Evolutionary conservation across 1,284 basidiomycete species (phyloP).

Genomic region (Ganoderma lucidum): DNA sequence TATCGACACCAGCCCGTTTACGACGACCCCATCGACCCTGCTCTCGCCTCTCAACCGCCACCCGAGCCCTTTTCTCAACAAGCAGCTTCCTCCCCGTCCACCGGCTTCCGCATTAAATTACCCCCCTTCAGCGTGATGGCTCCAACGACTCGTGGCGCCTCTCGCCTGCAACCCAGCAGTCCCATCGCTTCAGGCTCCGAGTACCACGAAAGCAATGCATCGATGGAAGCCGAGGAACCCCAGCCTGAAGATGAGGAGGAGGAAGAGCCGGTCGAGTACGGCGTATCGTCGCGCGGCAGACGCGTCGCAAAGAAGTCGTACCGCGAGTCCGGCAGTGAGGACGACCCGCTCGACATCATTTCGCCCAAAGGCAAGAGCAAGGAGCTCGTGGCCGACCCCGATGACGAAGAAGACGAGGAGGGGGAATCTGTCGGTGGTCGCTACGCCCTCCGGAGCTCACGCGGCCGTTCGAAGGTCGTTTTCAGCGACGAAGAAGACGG

Average conservation of each 20-base stretch:
- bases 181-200: conserved; percentile 66
- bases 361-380: conserved; percentile 38
- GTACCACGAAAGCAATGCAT: conserved; percentile 68
- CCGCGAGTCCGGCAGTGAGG: conserved; percentile 59
- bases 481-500: conserved; percentile 60
- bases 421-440: conserved; percentile 18
- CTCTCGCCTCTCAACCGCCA: conserved; percentile 14
- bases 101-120: conserved; percentile 36
- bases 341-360: conserved; percentile 39
- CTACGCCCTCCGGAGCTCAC: conserved; percentile 32
- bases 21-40: conserved; percentile 18
- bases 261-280: conserved; percentile 36
- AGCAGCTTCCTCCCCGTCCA: conserved; percentile 19
- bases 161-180: conserved; percentile 33
- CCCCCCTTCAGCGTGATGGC: conserved; percentile 36
- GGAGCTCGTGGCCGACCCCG: conserved; percentile 46
- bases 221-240: conserved; percentile 43
- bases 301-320: conserved; percentile 54
- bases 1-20: conserved; percentile 15
- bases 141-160: conserved; percentile 38
- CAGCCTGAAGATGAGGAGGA: conserved; percentile 39
- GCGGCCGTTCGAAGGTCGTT: conserved; percentile 43
- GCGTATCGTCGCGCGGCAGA: conserved; percentile 54
- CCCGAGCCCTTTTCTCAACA: conserved; percentile 13
- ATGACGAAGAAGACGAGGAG: conserved; percentile 36